Conservation (phyloP, 192 early-diverging fungal genomes). For the Ambispora gerdemannii region DNA sequence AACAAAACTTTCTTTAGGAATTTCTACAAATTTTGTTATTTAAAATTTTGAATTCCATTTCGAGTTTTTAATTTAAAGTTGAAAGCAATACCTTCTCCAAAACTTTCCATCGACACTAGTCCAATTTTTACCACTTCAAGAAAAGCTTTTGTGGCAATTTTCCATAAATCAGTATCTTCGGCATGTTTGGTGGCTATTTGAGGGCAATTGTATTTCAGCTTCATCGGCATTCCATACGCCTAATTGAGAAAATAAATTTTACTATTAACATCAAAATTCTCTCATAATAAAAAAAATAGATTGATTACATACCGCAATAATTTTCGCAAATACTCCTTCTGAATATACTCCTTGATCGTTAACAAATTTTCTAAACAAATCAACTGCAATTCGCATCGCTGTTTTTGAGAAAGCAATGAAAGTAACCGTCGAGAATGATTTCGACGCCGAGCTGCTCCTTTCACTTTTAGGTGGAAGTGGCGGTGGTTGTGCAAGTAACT, state of each 20-base stretch:
- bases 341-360: conserved; percentile 50
- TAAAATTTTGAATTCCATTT: too few species aligned
- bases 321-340: conserved; percentile 48
- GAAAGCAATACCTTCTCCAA: conserved; percentile 42
- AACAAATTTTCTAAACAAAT: conserved; percentile 54
- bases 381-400: conserved; percentile 51
- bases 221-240: conserved; percentile 69
- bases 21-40: conserved; percentile 42
- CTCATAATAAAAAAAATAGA: not conserved
- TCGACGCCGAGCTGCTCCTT: not conserved
- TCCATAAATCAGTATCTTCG: conserved; percentile 70
- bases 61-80: too few species aligned
- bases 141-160: conserved; percentile 58
- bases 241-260: conserved; percentile 29
- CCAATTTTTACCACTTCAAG: conserved; percentile 57
- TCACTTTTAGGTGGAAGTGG: not conserved
- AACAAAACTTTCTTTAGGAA: conserved; percentile 50
- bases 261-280: not conserved
- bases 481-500: not conserved
- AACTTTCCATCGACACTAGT: conserved; percentile 39
- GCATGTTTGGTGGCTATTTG: conserved; percentile 64
- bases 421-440: conserved; percentile 49
- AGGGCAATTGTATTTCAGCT: conserved; percentile 73
- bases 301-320: conserved; percentile 40
- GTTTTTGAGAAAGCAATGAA: conserved; percentile 75